These are phyloP conservation scores for Cetradonia linearis DNA, from an alignment of 495 filamentous ascomycete genomes.

Conservation along the genomic window DNA sequence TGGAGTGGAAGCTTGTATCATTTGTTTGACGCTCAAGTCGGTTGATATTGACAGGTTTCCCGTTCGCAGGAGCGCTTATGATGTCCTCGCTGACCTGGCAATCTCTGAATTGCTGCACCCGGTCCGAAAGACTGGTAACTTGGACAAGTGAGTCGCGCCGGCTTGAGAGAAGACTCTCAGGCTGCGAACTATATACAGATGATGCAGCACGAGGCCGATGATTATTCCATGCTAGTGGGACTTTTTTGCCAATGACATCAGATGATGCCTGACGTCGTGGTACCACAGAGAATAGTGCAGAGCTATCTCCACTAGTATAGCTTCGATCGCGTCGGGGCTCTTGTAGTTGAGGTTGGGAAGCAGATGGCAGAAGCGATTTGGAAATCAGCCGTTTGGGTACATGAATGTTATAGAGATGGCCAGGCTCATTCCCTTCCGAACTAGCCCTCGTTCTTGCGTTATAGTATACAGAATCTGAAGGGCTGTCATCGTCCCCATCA, in stretches of 20 bases:
- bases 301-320: slow-evolving; percentile 9
- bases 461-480: slow-evolving; percentile 11
- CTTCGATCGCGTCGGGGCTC: slow-evolving; percentile 10
- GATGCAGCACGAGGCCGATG: slow-evolving; percentile 7
- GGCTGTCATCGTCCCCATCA: slow-evolving; percentile 15
- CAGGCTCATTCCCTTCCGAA: slow-evolving; percentile 13
- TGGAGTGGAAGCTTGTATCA: slow-evolving; percentile 16
- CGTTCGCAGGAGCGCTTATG: slow-evolving; percentile 7
- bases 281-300: slow-evolving; percentile 10
- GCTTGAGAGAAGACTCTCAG: slow-evolving; percentile 11
- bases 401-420: slow-evolving; percentile 22
- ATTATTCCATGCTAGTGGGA: slow-evolving; percentile 13
- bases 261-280: slow-evolving; percentile 15
- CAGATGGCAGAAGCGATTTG: slow-evolving; percentile 6
- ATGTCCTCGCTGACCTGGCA: not conserved
- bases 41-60: slow-evolving; percentile 2
- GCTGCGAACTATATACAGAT: slow-evolving; percentile 18
- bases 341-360: slow-evolving; percentile 14
- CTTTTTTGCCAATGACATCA: not conserved
- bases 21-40: slow-evolving; percentile 10
- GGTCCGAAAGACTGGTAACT: slow-evolving; percentile 7
- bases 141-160: slow-evolving; percentile 5
- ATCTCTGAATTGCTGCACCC: not conserved
- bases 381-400: slow-evolving; percentile 21
- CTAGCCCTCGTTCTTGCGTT: slow-evolving; percentile 10